Evolutionary conservation across 2,329 filamentous ascomycete genomes (phyloP).

Genomic region (Westerdykella aurantiaca): DNA sequence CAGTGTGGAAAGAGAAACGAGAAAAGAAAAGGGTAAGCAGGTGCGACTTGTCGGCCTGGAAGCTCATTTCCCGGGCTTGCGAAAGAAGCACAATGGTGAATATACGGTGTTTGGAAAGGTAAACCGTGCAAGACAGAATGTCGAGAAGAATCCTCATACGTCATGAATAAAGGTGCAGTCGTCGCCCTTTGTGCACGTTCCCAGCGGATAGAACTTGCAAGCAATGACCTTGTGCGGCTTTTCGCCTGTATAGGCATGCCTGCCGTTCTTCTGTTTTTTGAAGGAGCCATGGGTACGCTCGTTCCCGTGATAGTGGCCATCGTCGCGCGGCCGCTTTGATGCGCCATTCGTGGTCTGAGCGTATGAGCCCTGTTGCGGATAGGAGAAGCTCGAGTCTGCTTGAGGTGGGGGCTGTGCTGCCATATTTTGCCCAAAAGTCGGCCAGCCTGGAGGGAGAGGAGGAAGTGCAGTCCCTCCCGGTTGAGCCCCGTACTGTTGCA

Average conservation of each 20-base stretch:
- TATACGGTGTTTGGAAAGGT: too few relatives aligned
- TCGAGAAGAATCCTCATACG: not conserved
- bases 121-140: too few relatives aligned
- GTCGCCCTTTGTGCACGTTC: slow-evolving; percentile 66
- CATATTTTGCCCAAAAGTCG: slow-evolving; percentile 7
- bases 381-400: not conserved
- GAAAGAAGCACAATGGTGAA: too few relatives aligned
- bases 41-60: too few relatives aligned
- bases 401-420: slow-evolving; percentile 5
- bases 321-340: slow-evolving; percentile 34
- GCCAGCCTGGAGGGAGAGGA: slow-evolving; percentile 19
- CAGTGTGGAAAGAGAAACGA: slow-evolving; percentile 5
- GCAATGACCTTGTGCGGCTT: slow-evolving; percentile 41
- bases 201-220: slow-evolving; percentile 65
- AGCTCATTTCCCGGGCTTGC: too few relatives aligned
- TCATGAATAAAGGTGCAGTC: slow-evolving; percentile 71
- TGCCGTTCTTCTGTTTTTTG: slow-evolving; percentile 13
- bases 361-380: slow-evolving; percentile 3
- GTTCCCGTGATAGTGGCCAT: slow-evolving; percentile 15
- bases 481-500: slow-evolving; percentile 2
- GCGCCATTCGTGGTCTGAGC: slow-evolving; percentile 26
- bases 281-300: slow-evolving; percentile 13
- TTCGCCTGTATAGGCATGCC: slow-evolving; percentile 53
- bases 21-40: slow-evolving; percentile 12
- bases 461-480: slow-evolving; percentile 7